Conservation (phyloP, 2,329 filamentous ascomycete species). For the Diaporthe nobilis region DNA sequence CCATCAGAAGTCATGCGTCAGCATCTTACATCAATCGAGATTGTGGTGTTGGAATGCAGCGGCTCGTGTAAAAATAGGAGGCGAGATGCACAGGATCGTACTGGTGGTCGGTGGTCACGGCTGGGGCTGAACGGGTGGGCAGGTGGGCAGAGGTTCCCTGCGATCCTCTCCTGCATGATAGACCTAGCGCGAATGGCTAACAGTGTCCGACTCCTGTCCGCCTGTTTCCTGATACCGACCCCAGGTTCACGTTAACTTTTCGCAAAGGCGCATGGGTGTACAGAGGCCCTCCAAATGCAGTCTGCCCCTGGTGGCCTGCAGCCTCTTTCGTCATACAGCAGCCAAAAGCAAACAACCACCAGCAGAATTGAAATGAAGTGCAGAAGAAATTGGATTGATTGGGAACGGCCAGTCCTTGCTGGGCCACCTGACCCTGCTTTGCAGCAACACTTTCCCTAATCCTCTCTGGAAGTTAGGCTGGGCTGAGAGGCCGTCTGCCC, state of each 20-base stretch:
- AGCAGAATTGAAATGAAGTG: slow-evolving; percentile 10
- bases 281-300: not conserved
- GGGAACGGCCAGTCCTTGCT: not conserved
- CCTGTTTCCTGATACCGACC: not conserved
- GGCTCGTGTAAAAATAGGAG: slow-evolving; percentile 28
- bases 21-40: not conserved
- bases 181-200: not conserved
- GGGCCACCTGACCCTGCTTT: slow-evolving; percentile 9
- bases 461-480: not conserved
- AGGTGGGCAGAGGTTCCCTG: not conserved
- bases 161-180: not conserved
- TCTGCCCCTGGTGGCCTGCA: slow-evolving; percentile 8
- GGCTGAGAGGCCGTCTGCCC: slow-evolving; percentile 13
- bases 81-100: not conserved
- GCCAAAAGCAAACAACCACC: slow-evolving; percentile 19
- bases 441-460: slow-evolving; percentile 7
- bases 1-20: not conserved
- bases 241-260: not conserved
- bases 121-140: not conserved
- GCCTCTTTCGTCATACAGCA: slow-evolving; percentile 33
- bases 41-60: not conserved
- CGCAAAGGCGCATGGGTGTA: not conserved
- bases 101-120: slow-evolving; percentile 9
- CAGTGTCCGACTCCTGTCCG: not conserved
- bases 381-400: not conserved